phyloP scores from a whole-genome alignment of 169 alveolate genomes.

The Cryptosporidium andersoni region DNA sequence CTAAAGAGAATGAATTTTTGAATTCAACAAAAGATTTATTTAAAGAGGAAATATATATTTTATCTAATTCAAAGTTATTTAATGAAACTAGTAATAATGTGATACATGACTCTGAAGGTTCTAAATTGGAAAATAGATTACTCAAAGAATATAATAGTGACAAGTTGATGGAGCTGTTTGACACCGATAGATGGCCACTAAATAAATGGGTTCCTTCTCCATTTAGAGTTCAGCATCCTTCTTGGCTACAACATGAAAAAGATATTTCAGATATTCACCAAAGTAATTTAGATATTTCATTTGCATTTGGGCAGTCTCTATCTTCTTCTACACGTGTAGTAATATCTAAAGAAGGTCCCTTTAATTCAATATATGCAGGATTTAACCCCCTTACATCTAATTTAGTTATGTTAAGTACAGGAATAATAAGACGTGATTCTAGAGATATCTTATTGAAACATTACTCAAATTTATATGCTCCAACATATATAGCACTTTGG shows the following conservation, averaged over 20 bases:
- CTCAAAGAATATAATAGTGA: constrained; percentile 6
- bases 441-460: constrained; percentile 44
- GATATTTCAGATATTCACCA: constrained; percentile 23
- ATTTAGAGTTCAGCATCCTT: constrained; percentile 55
- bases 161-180: constrained; percentile 37
- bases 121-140: background rate
- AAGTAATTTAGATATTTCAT: constrained; percentile 54
- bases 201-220: constrained; percentile 72
- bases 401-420: constrained; percentile 51
- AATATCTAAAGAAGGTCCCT: constrained; percentile 46
- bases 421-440: constrained; percentile 9
- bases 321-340: constrained; percentile 24
- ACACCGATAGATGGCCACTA: constrained; percentile 57
- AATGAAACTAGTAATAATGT: background rate
- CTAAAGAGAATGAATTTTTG: too few species aligned
- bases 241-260: constrained; percentile 2
- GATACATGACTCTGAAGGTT: background rate
- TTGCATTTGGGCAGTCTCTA: constrained; percentile 64
- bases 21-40: too few species aligned
- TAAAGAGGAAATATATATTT: too few species aligned
- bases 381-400: constrained; percentile 45
- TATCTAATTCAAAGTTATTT: background rate
- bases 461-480: constrained; percentile 42
- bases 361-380: constrained; percentile 53
- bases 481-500: constrained; percentile 55